phyloP scores from a whole-genome alignment of 2,329 filamentous ascomycete species.

The Alternaria novae-zelandiae region DNA sequence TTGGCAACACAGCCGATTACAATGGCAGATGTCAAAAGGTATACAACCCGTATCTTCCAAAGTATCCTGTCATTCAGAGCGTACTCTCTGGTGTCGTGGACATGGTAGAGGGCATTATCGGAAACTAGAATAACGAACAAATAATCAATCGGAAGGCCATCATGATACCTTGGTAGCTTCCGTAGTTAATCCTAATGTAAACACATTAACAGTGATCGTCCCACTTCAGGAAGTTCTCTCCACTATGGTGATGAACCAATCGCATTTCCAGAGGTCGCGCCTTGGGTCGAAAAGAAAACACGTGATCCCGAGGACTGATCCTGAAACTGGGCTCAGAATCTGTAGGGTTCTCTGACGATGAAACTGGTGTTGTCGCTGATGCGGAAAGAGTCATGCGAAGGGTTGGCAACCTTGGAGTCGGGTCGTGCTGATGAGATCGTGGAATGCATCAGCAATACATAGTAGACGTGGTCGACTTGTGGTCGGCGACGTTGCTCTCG shows the following conservation, averaged over 20 bases:
- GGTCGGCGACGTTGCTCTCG: not conserved
- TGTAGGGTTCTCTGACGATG: not conserved
- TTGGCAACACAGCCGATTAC: constrained; percentile 39
- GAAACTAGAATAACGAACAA: not conserved
- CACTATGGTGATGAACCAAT: not conserved
- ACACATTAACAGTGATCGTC: not conserved
- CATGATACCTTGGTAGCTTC: not conserved
- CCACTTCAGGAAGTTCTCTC: not conserved
- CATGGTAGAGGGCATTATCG: not conserved
- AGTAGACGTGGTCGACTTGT: not conserved
- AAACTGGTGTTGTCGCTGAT: not conserved
- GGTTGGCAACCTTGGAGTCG: not conserved
- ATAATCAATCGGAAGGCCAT: not conserved
- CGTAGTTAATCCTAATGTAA: not conserved
- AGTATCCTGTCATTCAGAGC: constrained; percentile 30
- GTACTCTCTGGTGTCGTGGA: constrained; percentile 8
- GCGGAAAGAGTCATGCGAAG: not conserved
- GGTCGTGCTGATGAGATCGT: not conserved
- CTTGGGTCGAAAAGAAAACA: not conserved
- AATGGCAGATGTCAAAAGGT: constrained; percentile 43
- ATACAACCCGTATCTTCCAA: constrained; percentile 30
- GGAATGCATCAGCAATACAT: not conserved
- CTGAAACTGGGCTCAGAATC: not conserved
- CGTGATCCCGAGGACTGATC: not conserved
- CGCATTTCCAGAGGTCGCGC: not conserved